These are phyloP conservation scores for Spiraea crenata DNA, from an alignment of 331 rosid genomes.

Conservation along the genomic window DNA sequence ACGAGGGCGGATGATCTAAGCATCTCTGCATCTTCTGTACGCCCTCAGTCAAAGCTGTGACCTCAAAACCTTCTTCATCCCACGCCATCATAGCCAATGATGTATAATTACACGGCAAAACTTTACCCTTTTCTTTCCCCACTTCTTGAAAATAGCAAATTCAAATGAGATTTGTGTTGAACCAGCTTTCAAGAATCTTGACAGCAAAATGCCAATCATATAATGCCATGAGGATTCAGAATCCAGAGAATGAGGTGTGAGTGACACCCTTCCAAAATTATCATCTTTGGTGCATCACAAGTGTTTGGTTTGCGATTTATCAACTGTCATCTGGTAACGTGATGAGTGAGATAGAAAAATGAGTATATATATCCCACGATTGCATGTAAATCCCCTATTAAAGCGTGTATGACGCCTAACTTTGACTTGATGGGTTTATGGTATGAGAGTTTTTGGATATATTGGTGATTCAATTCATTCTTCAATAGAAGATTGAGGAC, in stretches of 20 bases:
- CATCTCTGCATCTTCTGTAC: neutral
- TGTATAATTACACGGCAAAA: neutral
- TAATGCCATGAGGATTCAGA: neutral
- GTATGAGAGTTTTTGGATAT: no score
- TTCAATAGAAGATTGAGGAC: no score
- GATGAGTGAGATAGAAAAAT: no score
- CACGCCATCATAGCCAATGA: conserved; percentile 10
- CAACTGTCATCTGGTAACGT: no score
- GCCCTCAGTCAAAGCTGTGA: conserved; percentile 4
- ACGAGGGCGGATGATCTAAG: neutral
- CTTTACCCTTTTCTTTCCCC: neutral
- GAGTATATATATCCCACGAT: no score
- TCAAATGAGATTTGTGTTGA: neutral
- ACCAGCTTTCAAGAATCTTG: neutral
- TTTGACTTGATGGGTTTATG: no score
- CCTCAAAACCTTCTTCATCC: neutral
- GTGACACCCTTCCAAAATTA: neutral
- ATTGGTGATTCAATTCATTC: no score
- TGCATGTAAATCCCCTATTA: no score
- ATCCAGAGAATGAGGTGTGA: neutral
- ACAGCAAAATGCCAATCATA: conserved; percentile 2
- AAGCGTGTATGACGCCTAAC: no score
- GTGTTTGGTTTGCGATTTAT: no score
- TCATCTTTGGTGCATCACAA: no score
- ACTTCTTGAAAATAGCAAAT: neutral